Conservation (phyloP, 208 protist species). For the Acanthamoeba quina region DNA sequence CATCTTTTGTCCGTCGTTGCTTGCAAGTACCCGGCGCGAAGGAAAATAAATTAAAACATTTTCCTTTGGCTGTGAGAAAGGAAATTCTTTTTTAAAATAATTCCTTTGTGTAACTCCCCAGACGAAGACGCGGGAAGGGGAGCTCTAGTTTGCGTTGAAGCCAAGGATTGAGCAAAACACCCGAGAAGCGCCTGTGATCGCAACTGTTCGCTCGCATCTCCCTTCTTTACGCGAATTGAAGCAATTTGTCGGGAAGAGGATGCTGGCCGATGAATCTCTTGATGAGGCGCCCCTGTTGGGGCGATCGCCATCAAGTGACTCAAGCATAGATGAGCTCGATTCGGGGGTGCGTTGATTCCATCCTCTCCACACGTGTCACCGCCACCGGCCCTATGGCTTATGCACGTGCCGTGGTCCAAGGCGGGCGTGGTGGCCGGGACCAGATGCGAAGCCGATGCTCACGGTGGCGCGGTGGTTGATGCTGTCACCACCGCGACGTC, state of each 20-base stretch:
- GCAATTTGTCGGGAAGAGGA: not conserved
- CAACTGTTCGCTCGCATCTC: too few species aligned
- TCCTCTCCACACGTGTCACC: not conserved
- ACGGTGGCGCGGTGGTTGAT: not conserved
- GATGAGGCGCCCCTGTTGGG: slow-evolving; percentile 1
- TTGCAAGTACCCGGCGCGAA: too few species aligned
- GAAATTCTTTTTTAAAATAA: not conserved
- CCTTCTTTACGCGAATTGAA: not conserved
- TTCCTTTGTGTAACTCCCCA: not conserved
- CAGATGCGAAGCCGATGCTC: not conserved
- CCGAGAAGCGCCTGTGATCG: too few species aligned
- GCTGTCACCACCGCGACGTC: not conserved
- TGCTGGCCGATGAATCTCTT: not conserved
- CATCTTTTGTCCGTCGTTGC: not conserved
- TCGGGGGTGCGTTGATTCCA: not conserved
- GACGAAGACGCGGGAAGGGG: not conserved
- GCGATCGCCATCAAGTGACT: not conserved
- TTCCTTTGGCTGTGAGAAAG: not conserved
- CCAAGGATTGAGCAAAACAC: too few species aligned
- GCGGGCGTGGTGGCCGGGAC: not conserved
- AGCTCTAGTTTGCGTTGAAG: too few species aligned
- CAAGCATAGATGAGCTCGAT: not conserved
- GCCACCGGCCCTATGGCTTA: not conserved
- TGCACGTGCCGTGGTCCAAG: not conserved
- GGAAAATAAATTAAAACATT: too few species aligned